Base-by-base conservation (phyloP, 257 asterid species). In the Voacanga thouarsii region DNA sequence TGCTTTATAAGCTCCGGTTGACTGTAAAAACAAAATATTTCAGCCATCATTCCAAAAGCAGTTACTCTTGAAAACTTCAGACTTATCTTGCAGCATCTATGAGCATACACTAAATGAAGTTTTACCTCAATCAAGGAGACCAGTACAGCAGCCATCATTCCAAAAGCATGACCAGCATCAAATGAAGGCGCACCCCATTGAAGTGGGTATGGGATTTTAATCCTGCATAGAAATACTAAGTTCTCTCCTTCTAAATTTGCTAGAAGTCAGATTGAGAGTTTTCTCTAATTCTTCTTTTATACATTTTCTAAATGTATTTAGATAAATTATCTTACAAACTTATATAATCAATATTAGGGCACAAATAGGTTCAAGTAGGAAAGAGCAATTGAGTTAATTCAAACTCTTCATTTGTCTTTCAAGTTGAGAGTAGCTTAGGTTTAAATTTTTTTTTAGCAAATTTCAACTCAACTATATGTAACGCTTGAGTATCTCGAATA, bases 171-270 rank as follows among this genome's bases (percentile, higher is more conserved):
- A 74, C 99, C 99, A 33, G 99, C 99, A 79, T 91, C 90, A 78
- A 95, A 95, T 61, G 97, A 91, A 74, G 99, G 99, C 24, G 99
- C 97, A 6, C 99, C 97, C 99, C 99, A 95, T 78, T 95, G 96
- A 81, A 93, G 99, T 18, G 98, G 98, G 61, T 91, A 93, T 28
- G 99, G 98, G 80, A 95, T 89, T 84, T 93, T 95, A 82, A 93
- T 87, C 99, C 99, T 95, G 79, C 80, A 76, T 30, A 26, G 41
- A 39, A 61, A 30, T n/a, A 18, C 41, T 33, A 10, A 44, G 21
- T 59, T 24, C 53, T 12, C 60, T 28, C 6, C 60, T 43, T 26
- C 60, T 24, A n/a, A 6, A 65, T 65, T 8, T 26, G 3, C 24
- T 5, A 53, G 44, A 41, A 39, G 56, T 51, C 5, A 12, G 68